phyloP scores from a whole-genome alignment of 2,329 filamentous ascomycete genomes.

The Stachybotrys elegans region DNA sequence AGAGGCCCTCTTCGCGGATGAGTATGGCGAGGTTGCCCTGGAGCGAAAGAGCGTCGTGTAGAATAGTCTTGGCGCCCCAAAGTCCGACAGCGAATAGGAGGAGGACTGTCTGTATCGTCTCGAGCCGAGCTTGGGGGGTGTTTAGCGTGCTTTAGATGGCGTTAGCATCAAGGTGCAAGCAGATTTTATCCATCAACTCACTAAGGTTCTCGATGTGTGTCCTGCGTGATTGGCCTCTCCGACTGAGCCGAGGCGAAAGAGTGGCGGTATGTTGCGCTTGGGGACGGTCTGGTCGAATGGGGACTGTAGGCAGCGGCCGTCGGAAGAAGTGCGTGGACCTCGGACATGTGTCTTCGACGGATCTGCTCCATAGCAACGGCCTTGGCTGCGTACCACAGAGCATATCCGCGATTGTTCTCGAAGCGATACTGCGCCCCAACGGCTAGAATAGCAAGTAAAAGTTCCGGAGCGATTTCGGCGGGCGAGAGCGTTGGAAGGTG shows the following conservation, averaged over 20 bases:
- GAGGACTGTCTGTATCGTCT: constrained; percentile 61
- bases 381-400: constrained; percentile 57
- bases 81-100: constrained; percentile 56
- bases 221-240: constrained; percentile 51
- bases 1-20: constrained; percentile 53
- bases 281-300: constrained; percentile 54
- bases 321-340: constrained; percentile 51
- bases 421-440: constrained; percentile 64
- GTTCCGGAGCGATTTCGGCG: constrained; percentile 60
- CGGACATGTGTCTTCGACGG: constrained; percentile 49
- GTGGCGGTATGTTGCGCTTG: constrained; percentile 51
- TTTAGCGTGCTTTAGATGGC: constrained; percentile 51
- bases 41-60: constrained; percentile 54
- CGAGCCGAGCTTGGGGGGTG: constrained; percentile 53
- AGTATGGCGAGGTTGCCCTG: constrained; percentile 54
- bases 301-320: constrained; percentile 55
- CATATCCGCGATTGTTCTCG: constrained; percentile 53
- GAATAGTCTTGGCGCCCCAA: constrained; percentile 56
- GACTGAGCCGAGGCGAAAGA: constrained; percentile 55
- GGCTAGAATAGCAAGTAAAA: constrained; percentile 62
- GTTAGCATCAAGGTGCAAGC: too few species aligned
- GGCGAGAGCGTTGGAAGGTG: constrained; percentile 63
- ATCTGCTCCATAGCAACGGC: constrained; percentile 55
- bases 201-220: constrained; percentile 56
- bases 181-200: constrained; percentile 33